Base-by-base conservation (phyloP, 2,329 filamentous ascomycete species). In the Drechmeria coniospora region DNA sequence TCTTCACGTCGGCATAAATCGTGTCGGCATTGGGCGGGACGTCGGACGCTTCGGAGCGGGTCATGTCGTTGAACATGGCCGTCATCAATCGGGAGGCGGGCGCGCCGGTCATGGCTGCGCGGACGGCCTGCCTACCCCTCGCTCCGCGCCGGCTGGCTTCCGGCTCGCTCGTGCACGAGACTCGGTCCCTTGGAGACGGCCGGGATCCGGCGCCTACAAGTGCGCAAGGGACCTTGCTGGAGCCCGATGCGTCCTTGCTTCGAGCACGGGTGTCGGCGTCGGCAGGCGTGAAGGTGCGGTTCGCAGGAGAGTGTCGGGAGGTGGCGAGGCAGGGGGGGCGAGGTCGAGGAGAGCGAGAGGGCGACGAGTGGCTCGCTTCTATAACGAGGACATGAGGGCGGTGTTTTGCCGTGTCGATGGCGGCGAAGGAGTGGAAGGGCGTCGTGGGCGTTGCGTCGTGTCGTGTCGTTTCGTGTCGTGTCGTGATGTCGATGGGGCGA, bases 341-440 rank as follows among this genome's bases (percentile, higher is more conserved):
- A 30, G 33, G 18, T 9, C 20, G 36, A 38, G 32, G 23, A 28
- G 29, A 29, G 36, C 27, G 38, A 34, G 32, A 29, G 28, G 29
- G 33, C 34, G 34, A 32, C 34, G 34, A 35, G 27, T 8, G 16
- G 18, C n/a, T 20, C 37, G 48, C 43, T 46, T 45, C 48, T 53
- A 53, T 51, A 49, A 53, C 42, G 36, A 39, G 38, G 28, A 43
- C 50, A 54, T 51, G 42, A 37, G 45, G 34, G 37, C 34, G 31
- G 32, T 31, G 14, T 32, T 38, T 43, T 36, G 37, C 32, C 26
- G 30, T 26, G 17, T 24, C 15, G 20, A 17, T n/a, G 26, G 21
- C 16, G 27, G 31, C 25, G 25, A 13, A 5, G 23, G n/a, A 12
- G 18, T 19, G 19, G 16, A 9, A 15, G 4, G 13, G 21, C n/a